Conservation (phyloP, 2,329 filamentous ascomycete genomes). For the Neurospora crassa region DNA sequence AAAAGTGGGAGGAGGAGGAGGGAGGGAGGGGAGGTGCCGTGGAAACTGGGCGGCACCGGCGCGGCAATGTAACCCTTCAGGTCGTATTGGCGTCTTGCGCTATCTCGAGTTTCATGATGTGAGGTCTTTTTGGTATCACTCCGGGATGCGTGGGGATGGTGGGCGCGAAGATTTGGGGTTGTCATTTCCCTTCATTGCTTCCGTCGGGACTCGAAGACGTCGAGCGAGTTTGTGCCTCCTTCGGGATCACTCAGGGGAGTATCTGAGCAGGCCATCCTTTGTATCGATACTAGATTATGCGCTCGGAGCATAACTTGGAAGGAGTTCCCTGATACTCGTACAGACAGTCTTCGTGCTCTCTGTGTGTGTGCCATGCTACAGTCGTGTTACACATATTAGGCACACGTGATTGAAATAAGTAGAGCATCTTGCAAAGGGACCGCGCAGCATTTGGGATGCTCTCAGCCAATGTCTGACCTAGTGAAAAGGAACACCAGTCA, state of each 20-base stretch:
- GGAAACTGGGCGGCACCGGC: not conserved
- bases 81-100: not conserved
- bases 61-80: not conserved
- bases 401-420: not conserved
- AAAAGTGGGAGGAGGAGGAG: not conserved
- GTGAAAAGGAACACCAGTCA: not conserved
- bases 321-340: not conserved
- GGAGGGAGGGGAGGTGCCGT: not conserved
- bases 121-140: not conserved
- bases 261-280: not conserved
- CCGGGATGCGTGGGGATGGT: not conserved
- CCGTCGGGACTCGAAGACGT: not conserved
- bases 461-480: not conserved
- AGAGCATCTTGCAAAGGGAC: not conserved
- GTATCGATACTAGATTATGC: not conserved
- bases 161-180: not conserved
- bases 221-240: not conserved
- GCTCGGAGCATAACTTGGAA: not conserved
- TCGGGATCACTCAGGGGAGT: not conserved
- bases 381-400: not conserved
- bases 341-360: not conserved
- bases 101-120: not conserved
- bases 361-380: not conserved
- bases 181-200: not conserved
- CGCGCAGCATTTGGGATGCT: not conserved